Evolutionary conservation across 345 rosid genomes (phyloP), one percentile per base, ranked within the genome.

Genomic region (Boechera retrofracta): DNA sequence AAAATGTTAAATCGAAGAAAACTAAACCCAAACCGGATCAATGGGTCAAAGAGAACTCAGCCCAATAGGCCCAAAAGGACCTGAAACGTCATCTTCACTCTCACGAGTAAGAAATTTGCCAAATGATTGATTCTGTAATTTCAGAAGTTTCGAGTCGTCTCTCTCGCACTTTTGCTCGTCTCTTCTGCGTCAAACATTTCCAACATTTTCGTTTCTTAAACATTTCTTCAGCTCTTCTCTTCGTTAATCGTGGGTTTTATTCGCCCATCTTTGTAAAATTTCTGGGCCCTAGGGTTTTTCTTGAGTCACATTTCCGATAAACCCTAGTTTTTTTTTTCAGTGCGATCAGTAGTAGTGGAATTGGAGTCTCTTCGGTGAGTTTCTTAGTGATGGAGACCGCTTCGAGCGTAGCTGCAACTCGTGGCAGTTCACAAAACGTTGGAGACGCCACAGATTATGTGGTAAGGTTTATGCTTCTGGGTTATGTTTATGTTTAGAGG

Each of bases 331-430:
- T 36, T 58, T 6, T 75, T 35, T 11, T 54, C 10, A 32, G 48
- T 59, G 59, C 39, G 62, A 78, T 72, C 49, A 55, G 24, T 54
- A 31, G 42, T 29, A 7, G 53, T 56, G 9, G 60, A 69, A 71
- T 81, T 75, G 72, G 72, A 70, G 81, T 48, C 9, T 66, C 59
- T 31, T 68, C n/a, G 28, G 74, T 76, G 53, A 58, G 18, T 71
- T 42, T 60, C 61, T 78, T 38, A 75, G 42, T 47, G 69, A 93
- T 93, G 98, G 98, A 93, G 86, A 90, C 88, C 53, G 73, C 86
- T 83, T 86, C 91, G 66, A 82, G 86, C 75, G 86, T 72, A 75
- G 85, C 91, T 81, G 81, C 87, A 80, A 33, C 87, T 33, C 89
- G 91, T 75, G 89, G 88, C 64, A 85, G 89, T 80, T 86, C 84